Base-by-base conservation (phyloP, 1,284 basidiomycete species). In the Irpex lacteus region DNA sequence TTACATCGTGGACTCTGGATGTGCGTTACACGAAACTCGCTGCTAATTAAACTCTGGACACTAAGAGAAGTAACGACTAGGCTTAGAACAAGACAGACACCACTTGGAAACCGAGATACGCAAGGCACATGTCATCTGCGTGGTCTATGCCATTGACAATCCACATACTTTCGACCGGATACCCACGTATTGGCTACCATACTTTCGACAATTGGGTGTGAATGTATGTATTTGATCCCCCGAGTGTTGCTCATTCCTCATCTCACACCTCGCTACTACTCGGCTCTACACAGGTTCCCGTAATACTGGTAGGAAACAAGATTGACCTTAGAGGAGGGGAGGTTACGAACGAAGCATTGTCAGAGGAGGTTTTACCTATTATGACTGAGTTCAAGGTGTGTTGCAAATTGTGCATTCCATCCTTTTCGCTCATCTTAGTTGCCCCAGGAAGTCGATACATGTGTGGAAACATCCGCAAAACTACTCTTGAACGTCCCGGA, bases 161-260 rank as follows among this genome's bases (percentile, higher is more conserved):
- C 91, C 96, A 18, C 91, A 92, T 70, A 96, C 95, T 15, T 98
- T 99, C 77, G 95, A 98, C 78, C 90, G 97, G 63, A 96, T 99
- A 77, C 94, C 96, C 36, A 91, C 96, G n/a, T 98, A 95, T 76
- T 99, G 97, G 97, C 82, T 99, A 61, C 97, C 97, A n/a, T 90
- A 95, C 72, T 98, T 99, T 78, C 88, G 96, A 54, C 92, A 96
- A 69, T 84, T 98, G 34, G 97, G 97, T 65, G 94, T 98, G 72
- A 97, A 98, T 81, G 94, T 95, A 74, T 60, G 69, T 70, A 3
- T 56, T 8, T 13, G 6, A 18, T 9, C 6, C 19, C 32, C 13
- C 26, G 26, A 26, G 4, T 26, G 26, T 4, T 13, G 2, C n/a
- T 11, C 2, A 36, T 3, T 8, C 8, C 21, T 36, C 11, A 1